Percentiles rank a stretch among this genome's conserved stretches.
Evolutionary conservation across 2,329 filamentous ascomycete genomes (phyloP).

Genomic region (Fusarium verticillioides): DNA sequence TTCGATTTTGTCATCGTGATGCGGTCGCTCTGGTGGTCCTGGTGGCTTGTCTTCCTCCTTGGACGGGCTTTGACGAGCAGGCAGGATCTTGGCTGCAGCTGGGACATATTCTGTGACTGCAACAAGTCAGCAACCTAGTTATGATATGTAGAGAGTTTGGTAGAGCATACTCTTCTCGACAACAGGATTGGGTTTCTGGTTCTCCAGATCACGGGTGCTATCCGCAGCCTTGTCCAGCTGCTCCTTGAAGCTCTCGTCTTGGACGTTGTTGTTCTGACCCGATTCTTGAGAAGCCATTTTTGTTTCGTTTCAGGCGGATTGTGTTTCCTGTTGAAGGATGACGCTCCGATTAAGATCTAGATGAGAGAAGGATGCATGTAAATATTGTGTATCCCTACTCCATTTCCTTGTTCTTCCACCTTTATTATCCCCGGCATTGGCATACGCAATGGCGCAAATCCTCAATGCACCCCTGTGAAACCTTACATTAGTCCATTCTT

Average conservation of each 20-base stretch:
- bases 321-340: constrained; percentile 14
- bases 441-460: constrained; percentile 41
- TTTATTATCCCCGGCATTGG: constrained; percentile 25
- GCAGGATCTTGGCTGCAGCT: constrained; percentile 55
- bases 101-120: constrained; percentile 59
- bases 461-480: constrained; percentile 27
- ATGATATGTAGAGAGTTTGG: not conserved
- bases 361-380: not conserved
- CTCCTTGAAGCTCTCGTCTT: constrained; percentile 53
- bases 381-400: constrained; percentile 10
- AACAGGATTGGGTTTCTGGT: constrained; percentile 49
- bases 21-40: constrained; percentile 57
- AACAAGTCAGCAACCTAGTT: constrained; percentile 14
- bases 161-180: constrained; percentile 55
- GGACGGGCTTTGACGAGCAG: constrained; percentile 46
- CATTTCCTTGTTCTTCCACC: constrained; percentile 25
- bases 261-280: constrained; percentile 9
- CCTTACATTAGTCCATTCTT: constrained; percentile 8
- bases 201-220: constrained; percentile 46
- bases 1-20: constrained; percentile 61
- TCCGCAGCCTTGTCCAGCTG: constrained; percentile 57
- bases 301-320: not conserved
- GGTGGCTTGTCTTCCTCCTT: constrained; percentile 35
- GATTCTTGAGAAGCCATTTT: constrained; percentile 32
- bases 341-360: constrained; percentile 1